These are phyloP conservation scores for Daldinia grandis DNA, from an alignment of 495 filamentous ascomycete species.

Conservation along the genomic window DNA sequence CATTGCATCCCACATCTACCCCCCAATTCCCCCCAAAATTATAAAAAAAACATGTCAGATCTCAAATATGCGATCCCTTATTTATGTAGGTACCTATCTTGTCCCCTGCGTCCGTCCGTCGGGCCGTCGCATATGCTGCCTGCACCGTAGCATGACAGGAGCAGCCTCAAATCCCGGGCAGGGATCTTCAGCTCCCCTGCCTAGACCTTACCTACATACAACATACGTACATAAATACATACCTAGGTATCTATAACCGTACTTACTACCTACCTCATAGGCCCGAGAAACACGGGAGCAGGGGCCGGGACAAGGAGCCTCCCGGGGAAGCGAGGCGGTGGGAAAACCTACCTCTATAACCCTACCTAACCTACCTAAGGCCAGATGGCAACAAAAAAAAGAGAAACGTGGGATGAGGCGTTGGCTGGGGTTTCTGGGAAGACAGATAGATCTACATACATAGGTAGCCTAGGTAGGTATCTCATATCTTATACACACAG, in stretches of 20 bases:
- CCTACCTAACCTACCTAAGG: too few relatives aligned
- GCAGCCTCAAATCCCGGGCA: neutral
- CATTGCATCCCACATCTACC: neutral
- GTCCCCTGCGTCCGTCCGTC: neutral
- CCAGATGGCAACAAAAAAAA: too few relatives aligned
- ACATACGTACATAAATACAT: neutral
- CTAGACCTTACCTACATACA: neutral
- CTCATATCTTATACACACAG: slow-evolving; percentile 1
- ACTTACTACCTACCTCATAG: too few relatives aligned
- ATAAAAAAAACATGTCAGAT: neutral
- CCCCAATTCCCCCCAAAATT: neutral
- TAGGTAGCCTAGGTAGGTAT: neutral
- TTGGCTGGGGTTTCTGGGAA: neutral
- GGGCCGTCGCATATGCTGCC: neutral
- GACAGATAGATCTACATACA: neutral
- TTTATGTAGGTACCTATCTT: neutral
- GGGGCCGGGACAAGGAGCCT: neutral
- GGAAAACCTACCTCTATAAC: too few relatives aligned
- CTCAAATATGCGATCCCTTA: neutral
- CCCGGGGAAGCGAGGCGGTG: neutral
- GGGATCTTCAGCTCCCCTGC: neutral
- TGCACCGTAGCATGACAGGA: neutral
- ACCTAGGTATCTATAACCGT: neutral
- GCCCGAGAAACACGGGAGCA: neutral
- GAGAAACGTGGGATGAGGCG: neutral